Evolutionary conservation across 2,329 filamentous ascomycete species (phyloP).

Genomic region (Aspergillus udagawae): DNA sequence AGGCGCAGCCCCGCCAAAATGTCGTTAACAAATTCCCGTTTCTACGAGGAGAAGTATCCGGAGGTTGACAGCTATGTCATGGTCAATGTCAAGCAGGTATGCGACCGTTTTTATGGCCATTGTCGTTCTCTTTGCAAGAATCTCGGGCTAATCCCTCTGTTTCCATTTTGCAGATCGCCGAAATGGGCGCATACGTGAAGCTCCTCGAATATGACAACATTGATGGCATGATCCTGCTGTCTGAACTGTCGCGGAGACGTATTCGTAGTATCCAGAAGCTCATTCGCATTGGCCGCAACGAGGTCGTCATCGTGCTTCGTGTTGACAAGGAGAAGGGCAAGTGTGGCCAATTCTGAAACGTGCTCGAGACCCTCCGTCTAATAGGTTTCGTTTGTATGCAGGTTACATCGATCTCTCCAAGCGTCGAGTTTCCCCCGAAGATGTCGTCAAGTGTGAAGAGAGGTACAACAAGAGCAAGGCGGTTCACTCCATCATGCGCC

Average conservation of each 20-base stretch:
- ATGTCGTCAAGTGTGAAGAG: slow-evolving; percentile 98
- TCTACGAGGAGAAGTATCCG: slow-evolving; percentile 95
- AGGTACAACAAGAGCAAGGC: slow-evolving; percentile 99
- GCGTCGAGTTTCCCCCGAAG: slow-evolving; percentile 93
- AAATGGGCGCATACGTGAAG: slow-evolving; percentile 99
- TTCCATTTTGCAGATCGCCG: slow-evolving; percentile 67
- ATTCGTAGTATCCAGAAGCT: slow-evolving; percentile 99
- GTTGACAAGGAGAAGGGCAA: slow-evolving; percentile 98
- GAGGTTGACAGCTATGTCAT: slow-evolving; percentile 99
- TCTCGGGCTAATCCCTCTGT: slow-evolving; percentile 12
- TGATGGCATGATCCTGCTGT: slow-evolving; percentile 99
- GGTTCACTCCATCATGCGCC: slow-evolving; percentile 97
- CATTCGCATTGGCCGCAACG: slow-evolving; percentile 94
- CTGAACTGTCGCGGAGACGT: slow-evolving; percentile 94
- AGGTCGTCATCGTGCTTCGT: slow-evolving; percentile 96
- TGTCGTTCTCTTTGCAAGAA: not conserved
- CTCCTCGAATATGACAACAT: slow-evolving; percentile 99
- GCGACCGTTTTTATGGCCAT: slow-evolving; percentile 7
- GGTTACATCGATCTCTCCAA: slow-evolving; percentile 98
- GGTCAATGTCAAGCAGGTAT: slow-evolving; percentile 98
- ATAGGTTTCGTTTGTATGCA: slow-evolving; percentile 29
- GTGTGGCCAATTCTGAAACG: slow-evolving; percentile 16
- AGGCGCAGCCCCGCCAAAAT: slow-evolving; percentile 59
- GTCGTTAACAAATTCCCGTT: slow-evolving; percentile 94
- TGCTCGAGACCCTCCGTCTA: not conserved